Base-by-base conservation (phyloP, 2,329 filamentous ascomycete genomes). In the Aspergillus intermedius region DNA sequence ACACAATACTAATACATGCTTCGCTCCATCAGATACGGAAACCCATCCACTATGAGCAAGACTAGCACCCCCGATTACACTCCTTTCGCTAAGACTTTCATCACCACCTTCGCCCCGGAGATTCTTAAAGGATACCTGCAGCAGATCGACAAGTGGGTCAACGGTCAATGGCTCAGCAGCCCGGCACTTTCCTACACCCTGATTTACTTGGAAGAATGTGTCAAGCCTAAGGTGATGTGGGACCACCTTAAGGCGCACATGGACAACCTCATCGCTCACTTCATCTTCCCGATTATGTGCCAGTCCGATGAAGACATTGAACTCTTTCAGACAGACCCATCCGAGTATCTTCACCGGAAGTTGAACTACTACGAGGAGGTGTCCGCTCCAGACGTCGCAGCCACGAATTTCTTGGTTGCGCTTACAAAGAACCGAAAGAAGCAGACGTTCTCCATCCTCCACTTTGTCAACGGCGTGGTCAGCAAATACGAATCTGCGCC, bases 81-180 rank as follows among this genome's bases (percentile, higher is more conserved):
- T 22, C 82, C 83, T 47, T 95, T 94, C 56, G 87, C 91, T 51
- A 95, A 95, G 73, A 84, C 84, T 54, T 98, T 98, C 72, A 90
- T 90, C 58, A 79, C 81, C 49, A 93, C 87, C 53, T 91, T 98
- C 64, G 93, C 93, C 0, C 93, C 93, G 34, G 91, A 96, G 70
- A 96, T 98, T 55, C 79, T 98, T 60, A 95, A 95, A 73, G 86
- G 90, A 54, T 98, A 98, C 69, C 80, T 98, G 47, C 79, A 84
- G 56, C 89, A 97, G 73, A 91, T 98, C 58, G 93, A 98, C 69
- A 93, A 94, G 66, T 98, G 93, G 91, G 91, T 97, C 40, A 96
- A 96, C 74, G 87, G 88, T 45, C 79, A 87, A 45, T 98, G 93
- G 93, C 78, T 98, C 55, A 97, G 91, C 78, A 89, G 91, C 67